A percentile compares a stretch with the other conserved stretches of the same genome.
Conservation (phyloP, 148 eudicot species). For the Chenopodium formosanum region DNA sequence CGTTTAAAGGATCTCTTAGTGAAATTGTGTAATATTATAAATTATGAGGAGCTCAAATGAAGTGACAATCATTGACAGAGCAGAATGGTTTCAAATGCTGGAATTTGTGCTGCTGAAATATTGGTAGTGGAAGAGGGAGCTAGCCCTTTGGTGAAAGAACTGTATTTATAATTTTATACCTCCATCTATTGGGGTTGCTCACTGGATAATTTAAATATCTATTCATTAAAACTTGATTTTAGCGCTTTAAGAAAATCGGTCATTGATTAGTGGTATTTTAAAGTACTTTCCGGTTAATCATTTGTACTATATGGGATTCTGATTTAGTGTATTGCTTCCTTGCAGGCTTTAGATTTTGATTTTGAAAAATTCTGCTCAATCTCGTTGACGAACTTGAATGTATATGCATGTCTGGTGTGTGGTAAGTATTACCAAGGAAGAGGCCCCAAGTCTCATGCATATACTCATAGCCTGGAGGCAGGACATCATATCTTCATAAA, state of each 20-base stretch:
- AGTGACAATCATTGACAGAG: background rate
- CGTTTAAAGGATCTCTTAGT: background rate
- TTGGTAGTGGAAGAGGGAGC: background rate
- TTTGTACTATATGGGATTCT: background rate
- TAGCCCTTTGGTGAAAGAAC: background rate
- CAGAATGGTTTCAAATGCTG: background rate
- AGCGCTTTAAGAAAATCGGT: background rate
- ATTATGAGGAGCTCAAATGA: too few relatives aligned
- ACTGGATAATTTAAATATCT: too few relatives aligned
- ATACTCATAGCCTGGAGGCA: slow-evolving; percentile 93
- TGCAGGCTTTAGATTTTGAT: slow-evolving; percentile 95
- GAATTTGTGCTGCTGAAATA: background rate
- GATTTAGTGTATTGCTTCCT: background rate
- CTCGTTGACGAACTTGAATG: slow-evolving; percentile 86
- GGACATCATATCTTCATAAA: slow-evolving; percentile 96
- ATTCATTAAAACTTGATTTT: background rate
- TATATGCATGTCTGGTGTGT: slow-evolving; percentile 94
- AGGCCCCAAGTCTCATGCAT: slow-evolving; percentile 86
- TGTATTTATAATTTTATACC: too few relatives aligned
- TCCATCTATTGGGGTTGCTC: too few relatives aligned
- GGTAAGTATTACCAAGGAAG: slow-evolving; percentile 97
- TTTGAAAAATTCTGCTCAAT: slow-evolving; percentile 95
- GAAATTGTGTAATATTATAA: background rate
- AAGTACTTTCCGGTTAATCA: background rate
- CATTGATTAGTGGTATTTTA: background rate